Evolutionary conservation across 441 rosid genomes (phyloP).

Genomic region (Jatropha multifida): DNA sequence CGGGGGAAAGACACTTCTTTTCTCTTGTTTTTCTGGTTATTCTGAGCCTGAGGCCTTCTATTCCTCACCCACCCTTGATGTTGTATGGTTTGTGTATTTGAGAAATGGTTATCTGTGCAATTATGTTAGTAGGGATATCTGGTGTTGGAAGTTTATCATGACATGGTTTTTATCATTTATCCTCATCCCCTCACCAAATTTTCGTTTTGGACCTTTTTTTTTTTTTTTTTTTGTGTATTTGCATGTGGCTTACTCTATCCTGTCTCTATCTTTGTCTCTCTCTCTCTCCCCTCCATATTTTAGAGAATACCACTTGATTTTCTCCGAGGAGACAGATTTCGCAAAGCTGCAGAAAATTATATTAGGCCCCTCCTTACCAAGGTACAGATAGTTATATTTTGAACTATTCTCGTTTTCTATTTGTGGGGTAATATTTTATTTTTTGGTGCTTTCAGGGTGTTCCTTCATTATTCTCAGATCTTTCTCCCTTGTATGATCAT

Average conservation of each 20-base stretch:
- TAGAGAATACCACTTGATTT: conserved; percentile 99
- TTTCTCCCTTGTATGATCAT: conserved; percentile 89
- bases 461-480: conserved; percentile 96
- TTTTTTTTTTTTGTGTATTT: not conserved
- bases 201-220: not conserved
- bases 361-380: conserved; percentile 84
- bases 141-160: not conserved
- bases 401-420: conserved; percentile 6
- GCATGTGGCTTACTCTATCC: not conserved
- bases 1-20: not conserved
- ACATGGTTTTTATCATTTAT: not conserved
- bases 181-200: not conserved
- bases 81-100: not conserved
- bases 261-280: not conserved
- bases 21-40: not conserved
- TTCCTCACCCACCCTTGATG: not conserved
- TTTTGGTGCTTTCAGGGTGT: conserved; percentile 66
- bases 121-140: not conserved
- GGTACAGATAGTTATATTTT: conserved; percentile 39
- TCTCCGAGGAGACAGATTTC: conserved; percentile 80
- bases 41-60: not conserved
- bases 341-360: conserved; percentile 80
- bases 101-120: not conserved
- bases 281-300: conserved; percentile 20
- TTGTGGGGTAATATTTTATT: conserved; percentile 18